Base-by-base conservation (phyloP, 192 early-diverging fungal species). In the Bifiguratus adelaidae region DNA sequence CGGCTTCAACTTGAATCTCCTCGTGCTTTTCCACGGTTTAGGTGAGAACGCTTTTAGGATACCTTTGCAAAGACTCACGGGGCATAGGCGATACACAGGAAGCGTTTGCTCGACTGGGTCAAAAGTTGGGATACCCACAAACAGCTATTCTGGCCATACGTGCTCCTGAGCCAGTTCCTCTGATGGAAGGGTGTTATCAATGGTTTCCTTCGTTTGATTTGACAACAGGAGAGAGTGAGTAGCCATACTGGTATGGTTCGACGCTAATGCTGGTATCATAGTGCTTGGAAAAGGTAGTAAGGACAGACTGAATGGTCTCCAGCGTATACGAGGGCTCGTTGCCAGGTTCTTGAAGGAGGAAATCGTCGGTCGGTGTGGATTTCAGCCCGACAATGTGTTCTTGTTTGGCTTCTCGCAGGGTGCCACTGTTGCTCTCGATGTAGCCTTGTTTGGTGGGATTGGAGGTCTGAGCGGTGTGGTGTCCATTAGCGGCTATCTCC, bases 391-490 rank as follows among this genome's bases (percentile, higher is more conserved):
- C 26, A 55, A 65, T 18, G 69, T 86, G 23, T 70, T 77, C 30
- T 41, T 88, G 2, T 74, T 89, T 60, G 86, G 86, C 3, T 89
- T 87, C 55, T 73, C 79, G 8, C 82, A 89, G 33, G 86, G 86
- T 27, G 86, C 68, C 2, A 57, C 65, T 3, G 67, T 75, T 12
- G 82, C 83, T 23, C 41, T 89, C 40, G 81, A 87, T 53, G 11
- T 79, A 21, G 79, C 65, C 0, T 56, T 82, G 7, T 71, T 77
- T 37, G 78, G 78, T 18, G 54, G 51, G 6, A 19, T 49, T 0
- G 15, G 33, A 12, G 48, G 53, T 23, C 34, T 85, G n/a, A 66
- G 70, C 2, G 79, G 75, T 4, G 78, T 80, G 6, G 52, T 88
- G 4, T 71, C 73, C 43, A 64, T 88, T 12, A 64, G 58, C 7